These are phyloP conservation scores for Irpex lacteus DNA, from an alignment of 1,284 basidiomycete genomes.

Conservation along the genomic window DNA sequence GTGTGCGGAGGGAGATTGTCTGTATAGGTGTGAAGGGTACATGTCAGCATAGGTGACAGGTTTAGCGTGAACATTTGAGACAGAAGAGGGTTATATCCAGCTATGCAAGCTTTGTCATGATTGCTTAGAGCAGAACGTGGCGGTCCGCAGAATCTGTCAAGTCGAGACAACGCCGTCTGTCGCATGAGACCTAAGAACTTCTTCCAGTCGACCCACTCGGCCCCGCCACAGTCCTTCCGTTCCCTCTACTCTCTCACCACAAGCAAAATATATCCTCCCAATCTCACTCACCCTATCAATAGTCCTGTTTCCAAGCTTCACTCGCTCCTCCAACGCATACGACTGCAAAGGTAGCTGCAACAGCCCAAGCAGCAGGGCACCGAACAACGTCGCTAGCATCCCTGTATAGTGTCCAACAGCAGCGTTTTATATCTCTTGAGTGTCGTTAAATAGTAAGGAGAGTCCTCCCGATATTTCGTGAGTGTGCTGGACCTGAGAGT, in stretches of 20 bases:
- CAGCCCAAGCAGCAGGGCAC: conserved; percentile 22
- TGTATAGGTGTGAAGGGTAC: conserved; percentile 24
- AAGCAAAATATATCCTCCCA: neutral
- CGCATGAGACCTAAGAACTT: no score
- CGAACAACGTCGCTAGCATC: conserved; percentile 18
- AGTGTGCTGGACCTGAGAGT: no score
- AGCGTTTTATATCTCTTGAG: neutral
- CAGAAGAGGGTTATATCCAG: no score
- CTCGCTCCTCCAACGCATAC: conserved; percentile 37
- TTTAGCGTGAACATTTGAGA: no score
- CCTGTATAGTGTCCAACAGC: neutral
- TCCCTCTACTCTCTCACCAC: no score
- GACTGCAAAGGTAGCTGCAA: conserved; percentile 25
- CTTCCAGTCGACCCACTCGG: no score
- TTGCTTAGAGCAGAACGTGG: neutral
- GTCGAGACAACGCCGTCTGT: no score
- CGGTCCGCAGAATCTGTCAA: no score
- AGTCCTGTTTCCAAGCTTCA: conserved; percentile 60
- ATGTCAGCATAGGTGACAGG: conserved; percentile 1
- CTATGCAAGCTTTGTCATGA: no score
- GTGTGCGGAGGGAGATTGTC: conserved; percentile 80
- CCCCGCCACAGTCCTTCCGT: neutral
- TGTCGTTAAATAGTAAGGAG: neutral
- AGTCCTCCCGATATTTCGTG: no score
- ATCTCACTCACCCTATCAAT: conserved; percentile 41